These are phyloP conservation scores for Polytrichum formosum DNA, from an alignment of 225 moss, liverwort and hornwort species.

Conservation along the genomic window DNA sequence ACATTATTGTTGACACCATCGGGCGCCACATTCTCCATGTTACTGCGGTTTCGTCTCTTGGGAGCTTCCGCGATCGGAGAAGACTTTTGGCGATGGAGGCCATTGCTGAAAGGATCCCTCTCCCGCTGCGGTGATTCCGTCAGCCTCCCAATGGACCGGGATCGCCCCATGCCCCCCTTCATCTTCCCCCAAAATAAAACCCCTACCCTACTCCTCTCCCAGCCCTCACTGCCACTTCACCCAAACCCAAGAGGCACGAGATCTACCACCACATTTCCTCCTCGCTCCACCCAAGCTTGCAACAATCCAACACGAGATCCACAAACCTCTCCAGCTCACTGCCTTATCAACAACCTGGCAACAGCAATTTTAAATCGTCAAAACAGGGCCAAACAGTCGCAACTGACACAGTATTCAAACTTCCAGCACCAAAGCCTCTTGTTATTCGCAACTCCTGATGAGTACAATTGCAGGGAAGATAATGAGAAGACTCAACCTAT, in stretches of 20 bases:
- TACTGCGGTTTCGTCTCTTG: conserved; percentile 38
- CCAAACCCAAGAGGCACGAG: background rate
- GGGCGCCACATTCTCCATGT: conserved; percentile 72
- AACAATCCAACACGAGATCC: background rate
- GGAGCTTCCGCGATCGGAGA: conserved; percentile 26
- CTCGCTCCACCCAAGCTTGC: background rate
- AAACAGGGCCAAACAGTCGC: too few species aligned
- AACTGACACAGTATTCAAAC: too few species aligned
- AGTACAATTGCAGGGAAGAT: too few species aligned
- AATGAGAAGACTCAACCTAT: too few species aligned
- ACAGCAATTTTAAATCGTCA: too few species aligned
- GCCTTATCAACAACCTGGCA: too few species aligned
- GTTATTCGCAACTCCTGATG: too few species aligned
- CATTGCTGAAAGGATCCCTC: conserved; percentile 69
- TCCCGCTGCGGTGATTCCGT: conserved; percentile 33
- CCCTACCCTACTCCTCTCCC: background rate
- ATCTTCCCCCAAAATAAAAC: conserved; percentile 1
- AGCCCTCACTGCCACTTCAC: too few species aligned
- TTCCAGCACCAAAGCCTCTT: too few species aligned
- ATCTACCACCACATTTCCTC: background rate
- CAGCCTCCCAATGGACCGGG: conserved; percentile 44
- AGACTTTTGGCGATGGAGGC: conserved; percentile 44
- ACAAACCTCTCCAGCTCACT: too few species aligned
- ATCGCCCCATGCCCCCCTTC: conserved; percentile 39
- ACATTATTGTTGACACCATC: background rate